These are phyloP conservation scores for Talaromyces amestolkiae DNA, from an alignment of 2,329 filamentous ascomycete species.

Conservation along the genomic window DNA sequence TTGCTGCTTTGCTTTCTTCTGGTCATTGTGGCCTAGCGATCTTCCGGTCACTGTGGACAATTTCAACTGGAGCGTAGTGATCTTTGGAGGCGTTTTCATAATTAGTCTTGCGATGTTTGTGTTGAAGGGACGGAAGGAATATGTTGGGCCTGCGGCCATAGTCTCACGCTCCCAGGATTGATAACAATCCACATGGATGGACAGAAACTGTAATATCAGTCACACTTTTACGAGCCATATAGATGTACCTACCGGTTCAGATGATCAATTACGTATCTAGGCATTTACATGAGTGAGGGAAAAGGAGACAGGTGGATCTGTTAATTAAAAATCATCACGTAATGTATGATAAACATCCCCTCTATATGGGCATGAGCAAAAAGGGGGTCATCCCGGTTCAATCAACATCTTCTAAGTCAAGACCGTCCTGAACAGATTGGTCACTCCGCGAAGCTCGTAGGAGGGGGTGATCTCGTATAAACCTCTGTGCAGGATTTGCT, in stretches of 20 bases:
- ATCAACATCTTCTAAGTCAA: neutral
- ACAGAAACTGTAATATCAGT: too few species aligned
- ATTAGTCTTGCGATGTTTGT: conserved; percentile 42
- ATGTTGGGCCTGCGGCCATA: conserved; percentile 1
- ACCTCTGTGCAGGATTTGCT: neutral
- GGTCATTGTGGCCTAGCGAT: conserved; percentile 48
- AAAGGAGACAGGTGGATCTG: too few species aligned
- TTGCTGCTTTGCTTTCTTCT: conserved; percentile 22
- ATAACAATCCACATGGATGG: neutral
- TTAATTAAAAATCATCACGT: too few species aligned
- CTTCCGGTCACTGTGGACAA: conserved; percentile 38
- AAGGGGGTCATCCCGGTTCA: neutral
- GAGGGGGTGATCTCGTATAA: neutral
- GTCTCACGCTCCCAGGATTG: neutral
- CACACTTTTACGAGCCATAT: too few species aligned
- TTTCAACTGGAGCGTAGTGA: conserved; percentile 54
- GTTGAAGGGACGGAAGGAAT: conserved; percentile 18
- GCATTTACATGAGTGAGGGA: too few species aligned
- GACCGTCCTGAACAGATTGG: neutral
- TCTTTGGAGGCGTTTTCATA: conserved; percentile 42
- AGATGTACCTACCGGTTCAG: too few species aligned
- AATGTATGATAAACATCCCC: neutral
- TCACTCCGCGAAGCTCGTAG: neutral
- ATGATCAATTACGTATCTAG: too few species aligned
- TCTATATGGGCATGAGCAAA: neutral